A percentile compares a stretch with the other conserved stretches of the same genome.
Evolutionary conservation across 208 protist species (phyloP).

Genomic region (Leishmania tropica): DNA sequence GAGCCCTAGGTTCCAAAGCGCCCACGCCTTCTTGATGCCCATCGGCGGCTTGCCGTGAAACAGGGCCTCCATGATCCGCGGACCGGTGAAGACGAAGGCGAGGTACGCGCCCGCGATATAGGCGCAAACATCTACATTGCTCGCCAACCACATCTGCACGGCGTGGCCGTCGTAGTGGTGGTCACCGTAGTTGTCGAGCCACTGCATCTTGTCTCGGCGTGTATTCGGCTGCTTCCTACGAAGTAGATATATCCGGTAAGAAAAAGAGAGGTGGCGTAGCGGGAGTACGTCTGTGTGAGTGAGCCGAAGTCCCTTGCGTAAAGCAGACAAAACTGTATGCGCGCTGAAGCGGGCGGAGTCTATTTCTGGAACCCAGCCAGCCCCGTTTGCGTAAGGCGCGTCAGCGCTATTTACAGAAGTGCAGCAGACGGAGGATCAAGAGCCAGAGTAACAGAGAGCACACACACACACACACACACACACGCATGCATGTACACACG

Average conservation of each 20-base stretch:
- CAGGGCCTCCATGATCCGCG: constrained; percentile 38
- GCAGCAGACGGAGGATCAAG: not conserved
- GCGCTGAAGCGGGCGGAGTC: not conserved
- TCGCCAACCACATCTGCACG: constrained; percentile 34
- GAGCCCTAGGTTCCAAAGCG: constrained; percentile 87
- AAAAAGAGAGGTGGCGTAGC: not conserved
- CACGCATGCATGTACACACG: not conserved
- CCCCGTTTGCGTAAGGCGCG: not conserved
- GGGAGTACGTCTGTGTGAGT: not conserved
- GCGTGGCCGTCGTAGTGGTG: constrained; percentile 44
- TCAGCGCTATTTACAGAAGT: not conserved
- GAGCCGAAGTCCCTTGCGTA: not conserved
- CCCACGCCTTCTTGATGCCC: constrained; percentile 53
- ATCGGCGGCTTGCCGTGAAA: constrained; percentile 51
- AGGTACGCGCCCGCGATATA: constrained; percentile 66
- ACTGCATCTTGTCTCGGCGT: constrained; percentile 35
- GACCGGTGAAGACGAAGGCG: constrained; percentile 59
- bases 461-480: not conserved
- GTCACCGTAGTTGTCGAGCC: constrained; percentile 50
- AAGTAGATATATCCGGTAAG: not conserved
- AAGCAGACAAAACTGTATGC: not conserved
- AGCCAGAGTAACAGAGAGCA: not conserved
- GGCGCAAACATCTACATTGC: constrained; percentile 51
- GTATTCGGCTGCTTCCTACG: not conserved
- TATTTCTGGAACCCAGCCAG: not conserved